Evolutionary conservation across 139 green algal genomes (phyloP).

Genomic region (Ettlia oleoabundans): DNA sequence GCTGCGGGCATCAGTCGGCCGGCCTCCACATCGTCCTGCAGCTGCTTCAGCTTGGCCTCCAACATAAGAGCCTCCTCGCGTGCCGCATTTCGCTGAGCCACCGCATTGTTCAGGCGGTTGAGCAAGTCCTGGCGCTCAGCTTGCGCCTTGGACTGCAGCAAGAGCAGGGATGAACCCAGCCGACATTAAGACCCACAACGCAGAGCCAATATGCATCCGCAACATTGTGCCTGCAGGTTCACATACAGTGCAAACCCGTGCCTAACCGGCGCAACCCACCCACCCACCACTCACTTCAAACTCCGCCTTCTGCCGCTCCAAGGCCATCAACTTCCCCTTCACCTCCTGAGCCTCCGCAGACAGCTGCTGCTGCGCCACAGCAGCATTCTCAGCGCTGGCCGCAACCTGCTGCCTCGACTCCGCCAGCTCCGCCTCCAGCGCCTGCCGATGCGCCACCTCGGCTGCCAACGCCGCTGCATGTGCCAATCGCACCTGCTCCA

Average conservation of each 20-base stretch:
- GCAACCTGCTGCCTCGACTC: conserved; percentile 23
- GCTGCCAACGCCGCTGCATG: not conserved
- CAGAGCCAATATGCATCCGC: no score
- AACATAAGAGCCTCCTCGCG: conserved; percentile 73
- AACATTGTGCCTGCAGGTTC: no score
- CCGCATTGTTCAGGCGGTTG: conserved; percentile 83
- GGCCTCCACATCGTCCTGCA: conserved; percentile 55
- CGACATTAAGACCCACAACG: no score
- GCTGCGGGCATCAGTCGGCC: conserved; percentile 10
- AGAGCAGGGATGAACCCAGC: not conserved
- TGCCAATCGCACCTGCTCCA: not conserved
- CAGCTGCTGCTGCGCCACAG: conserved; percentile 35
- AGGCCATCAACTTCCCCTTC: conserved; percentile 32
- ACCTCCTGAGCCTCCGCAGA: conserved; percentile 50
- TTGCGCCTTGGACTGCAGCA: conserved; percentile 18
- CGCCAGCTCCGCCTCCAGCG: conserved; percentile 41
- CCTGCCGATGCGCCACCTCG: conserved; percentile 9
- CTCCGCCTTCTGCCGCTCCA: conserved; percentile 30
- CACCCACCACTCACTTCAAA: conserved; percentile 26
- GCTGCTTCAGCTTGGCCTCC: conserved; percentile 51
- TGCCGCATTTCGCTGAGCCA: conserved; percentile 84
- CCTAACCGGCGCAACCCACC: no score
- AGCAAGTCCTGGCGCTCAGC: conserved; percentile 55
- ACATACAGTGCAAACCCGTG: no score
- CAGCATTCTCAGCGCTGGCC: not conserved